Conservation (phyloP, 2,329 filamentous ascomycete species). For the Diaporthe destruens region DNA sequence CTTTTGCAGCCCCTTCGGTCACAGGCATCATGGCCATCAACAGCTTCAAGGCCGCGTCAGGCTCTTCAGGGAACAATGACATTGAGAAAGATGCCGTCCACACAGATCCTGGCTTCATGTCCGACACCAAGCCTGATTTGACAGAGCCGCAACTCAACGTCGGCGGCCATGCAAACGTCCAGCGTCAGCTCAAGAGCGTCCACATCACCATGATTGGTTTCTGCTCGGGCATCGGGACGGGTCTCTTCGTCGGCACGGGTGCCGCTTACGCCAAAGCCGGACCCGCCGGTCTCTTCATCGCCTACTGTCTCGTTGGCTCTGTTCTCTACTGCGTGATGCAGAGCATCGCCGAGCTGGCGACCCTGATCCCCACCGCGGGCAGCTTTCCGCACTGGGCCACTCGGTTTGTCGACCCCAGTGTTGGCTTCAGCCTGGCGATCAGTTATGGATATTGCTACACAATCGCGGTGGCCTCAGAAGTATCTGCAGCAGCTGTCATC, state of each 20-base stretch:
- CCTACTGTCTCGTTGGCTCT: constrained; percentile 40
- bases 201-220: constrained; percentile 43
- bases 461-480: constrained; percentile 42
- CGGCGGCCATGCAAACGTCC: constrained; percentile 41
- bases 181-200: constrained; percentile 40
- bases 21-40: constrained; percentile 32
- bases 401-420: constrained; percentile 42
- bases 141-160: constrained; percentile 40
- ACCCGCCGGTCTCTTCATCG: constrained; percentile 40
- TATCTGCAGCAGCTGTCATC: constrained; percentile 42
- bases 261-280: constrained; percentile 42
- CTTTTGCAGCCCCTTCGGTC: not conserved
- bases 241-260: constrained; percentile 43
- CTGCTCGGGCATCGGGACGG: constrained; percentile 43
- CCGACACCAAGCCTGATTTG: constrained; percentile 36
- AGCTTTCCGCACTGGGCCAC: constrained; percentile 43
- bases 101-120: constrained; percentile 38
- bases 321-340: constrained; percentile 42
- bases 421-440: constrained; percentile 43
- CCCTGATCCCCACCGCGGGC: constrained; percentile 43
- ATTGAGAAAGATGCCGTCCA: constrained; percentile 40
- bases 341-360: constrained; percentile 43
- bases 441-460: constrained; percentile 43
- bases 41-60: constrained; percentile 1
- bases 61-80: constrained; percentile 25